Evolutionary conservation across 1,139 yeast species (phyloP), one percentile per base, ranked within the genome.

Genomic region (Diutina pseudorugosa): DNA sequence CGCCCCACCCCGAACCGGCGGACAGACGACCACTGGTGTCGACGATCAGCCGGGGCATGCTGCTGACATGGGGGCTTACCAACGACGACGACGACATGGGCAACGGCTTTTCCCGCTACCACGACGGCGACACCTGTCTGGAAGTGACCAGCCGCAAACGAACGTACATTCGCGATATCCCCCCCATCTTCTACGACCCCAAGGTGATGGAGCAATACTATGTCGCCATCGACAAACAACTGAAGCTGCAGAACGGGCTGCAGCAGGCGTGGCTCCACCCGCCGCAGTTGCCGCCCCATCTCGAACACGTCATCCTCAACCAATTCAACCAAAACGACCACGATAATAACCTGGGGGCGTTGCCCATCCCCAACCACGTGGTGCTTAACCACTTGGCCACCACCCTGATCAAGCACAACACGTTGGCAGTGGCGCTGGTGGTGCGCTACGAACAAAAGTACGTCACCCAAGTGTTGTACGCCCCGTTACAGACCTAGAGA

Each of bases 181-280:
- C 98, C 1, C 90, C 95, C 1, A 90, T 93, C 33, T 91, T 93
- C 66, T 80, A 87, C 2, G 94, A 86, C 60, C 90, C 93, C 5
- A 72, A 73, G 59, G 78, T 73, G 19, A 74, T 74, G 78, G 79
- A 74, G 58, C 77, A 72, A 58, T 85, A 85, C 62, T 85, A 85
- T 61, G 71, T 82, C 52, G 86, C 93, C 0, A 73, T 85, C 52
- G 94, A 85, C 61, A 77, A 77, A 60, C 87, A 83, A 60, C 80
- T 85, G 53, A 80, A 80, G 60, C 73, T 73, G 52, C 82, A 80
- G 52, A 80, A 77, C 60, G 85, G 83, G 54, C 77, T 72, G 57
- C 81, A 74, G 58, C 79, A 84, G 66, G 83, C 88, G 18, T 85
- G 93, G 93, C 72, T 74, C 53, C 76, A 73, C 55, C 78, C 79